Conservation (phyloP, 2,329 filamentous ascomycete species). For the Rachicladosporium sp. region DNA sequence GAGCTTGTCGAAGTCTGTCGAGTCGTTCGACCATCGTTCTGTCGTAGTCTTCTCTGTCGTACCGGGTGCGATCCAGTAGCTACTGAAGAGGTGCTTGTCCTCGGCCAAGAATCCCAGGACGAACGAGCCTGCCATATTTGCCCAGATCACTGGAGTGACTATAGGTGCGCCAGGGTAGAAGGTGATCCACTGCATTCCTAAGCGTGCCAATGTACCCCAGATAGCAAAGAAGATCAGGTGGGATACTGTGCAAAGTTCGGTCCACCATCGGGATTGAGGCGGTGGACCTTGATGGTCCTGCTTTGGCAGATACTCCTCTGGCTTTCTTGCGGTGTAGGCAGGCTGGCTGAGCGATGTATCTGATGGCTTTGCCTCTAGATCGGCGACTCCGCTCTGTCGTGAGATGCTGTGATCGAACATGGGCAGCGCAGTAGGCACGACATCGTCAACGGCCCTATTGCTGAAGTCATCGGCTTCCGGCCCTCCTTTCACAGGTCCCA, state of each 20-base stretch:
- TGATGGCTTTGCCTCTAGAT: too few relatives aligned
- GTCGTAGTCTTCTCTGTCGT: constrained; percentile 23
- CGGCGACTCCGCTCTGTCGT: too few relatives aligned
- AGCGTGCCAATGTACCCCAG: constrained; percentile 67
- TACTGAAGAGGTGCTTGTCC: constrained; percentile 61
- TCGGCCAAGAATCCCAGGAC: constrained; percentile 78
- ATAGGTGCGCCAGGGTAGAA: constrained; percentile 67
- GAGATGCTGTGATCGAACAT: too few relatives aligned
- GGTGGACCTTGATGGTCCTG: constrained; percentile 2
- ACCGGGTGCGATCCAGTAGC: constrained; percentile 45
- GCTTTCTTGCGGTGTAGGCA: too few relatives aligned
- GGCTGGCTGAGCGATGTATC: too few relatives aligned
- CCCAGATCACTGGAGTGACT: constrained; percentile 66
- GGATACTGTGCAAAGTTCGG: constrained; percentile 48
- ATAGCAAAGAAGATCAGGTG: constrained; percentile 80
- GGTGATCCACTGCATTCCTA: constrained; percentile 70
- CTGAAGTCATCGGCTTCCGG: too few relatives aligned
- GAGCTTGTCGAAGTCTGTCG: constrained; percentile 13
- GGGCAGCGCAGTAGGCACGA: too few relatives aligned
- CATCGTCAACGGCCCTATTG: too few relatives aligned
- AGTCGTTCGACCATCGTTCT: constrained; percentile 8
- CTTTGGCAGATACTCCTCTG: too few relatives aligned
- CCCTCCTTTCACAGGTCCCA: too few relatives aligned
- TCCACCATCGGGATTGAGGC: constrained; percentile 16
- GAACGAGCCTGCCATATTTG: constrained; percentile 71